Evolutionary conservation across 129 eudicot species (phyloP).

Genomic region (Flaveria linearis): DNA sequence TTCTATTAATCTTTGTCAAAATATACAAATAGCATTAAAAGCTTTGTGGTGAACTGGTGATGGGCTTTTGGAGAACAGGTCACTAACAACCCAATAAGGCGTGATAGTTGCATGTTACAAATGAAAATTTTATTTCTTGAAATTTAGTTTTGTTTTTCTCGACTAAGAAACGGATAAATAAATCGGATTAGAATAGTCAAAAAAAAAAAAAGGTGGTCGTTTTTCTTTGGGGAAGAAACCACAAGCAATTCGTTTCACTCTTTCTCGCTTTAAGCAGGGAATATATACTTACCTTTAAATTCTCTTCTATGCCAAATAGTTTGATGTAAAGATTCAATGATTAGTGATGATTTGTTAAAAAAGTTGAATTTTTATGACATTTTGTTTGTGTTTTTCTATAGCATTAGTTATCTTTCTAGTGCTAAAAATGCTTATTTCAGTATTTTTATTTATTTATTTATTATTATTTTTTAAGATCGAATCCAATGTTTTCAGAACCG

Average conservation of each 20-base stretch:
- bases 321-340: constrained; percentile 24
- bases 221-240: no score
- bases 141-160: neutral
- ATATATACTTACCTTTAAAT: constrained; percentile 3
- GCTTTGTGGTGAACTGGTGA: no score
- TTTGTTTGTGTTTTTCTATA: neutral
- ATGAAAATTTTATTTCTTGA: constrained; percentile 43
- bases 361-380: neutral
- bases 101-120: constrained; percentile 39
- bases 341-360: constrained; percentile 10
- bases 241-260: neutral
- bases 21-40: no score
- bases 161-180: no score
- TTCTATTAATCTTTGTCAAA: constrained; percentile 12
- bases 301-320: constrained; percentile 19
- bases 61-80: no score
- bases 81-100: constrained; percentile 42
- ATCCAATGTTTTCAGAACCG: no score
- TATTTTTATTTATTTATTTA: neutral
- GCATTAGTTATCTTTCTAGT: neutral
- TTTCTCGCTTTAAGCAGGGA: neutral
- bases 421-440: neutral
- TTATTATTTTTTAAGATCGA: no score
- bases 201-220: no score
- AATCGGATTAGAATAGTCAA: no score